Conservation (phyloP, 345 rosid species). For the Garcia nutans region DNA sequence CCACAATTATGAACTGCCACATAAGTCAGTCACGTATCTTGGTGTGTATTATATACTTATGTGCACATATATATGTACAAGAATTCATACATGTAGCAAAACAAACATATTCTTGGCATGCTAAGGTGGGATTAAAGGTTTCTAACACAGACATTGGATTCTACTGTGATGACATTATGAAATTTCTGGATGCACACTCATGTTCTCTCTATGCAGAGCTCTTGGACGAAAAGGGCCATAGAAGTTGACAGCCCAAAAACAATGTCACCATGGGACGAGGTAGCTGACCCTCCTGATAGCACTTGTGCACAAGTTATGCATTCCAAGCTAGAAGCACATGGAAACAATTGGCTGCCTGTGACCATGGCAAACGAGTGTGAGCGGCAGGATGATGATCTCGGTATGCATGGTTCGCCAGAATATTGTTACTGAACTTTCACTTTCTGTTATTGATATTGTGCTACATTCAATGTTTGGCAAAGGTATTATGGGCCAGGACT, state of each 20-base stretch:
- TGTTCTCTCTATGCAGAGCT: constrained; percentile 38
- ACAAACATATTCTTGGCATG: not conserved
- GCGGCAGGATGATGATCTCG: constrained; percentile 30
- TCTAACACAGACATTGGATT: not conserved
- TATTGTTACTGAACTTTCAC: not conserved
- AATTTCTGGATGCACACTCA: constrained; percentile 8
- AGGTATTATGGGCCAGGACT: constrained; percentile 34
- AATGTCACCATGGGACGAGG: constrained; percentile 28
- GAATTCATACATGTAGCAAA: not conserved
- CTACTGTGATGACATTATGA: not conserved
- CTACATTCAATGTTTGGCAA: constrained; percentile 28
- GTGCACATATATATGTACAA: not conserved
- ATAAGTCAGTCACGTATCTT: not conserved
- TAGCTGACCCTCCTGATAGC: constrained; percentile 38
- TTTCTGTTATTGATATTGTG: not conserved
- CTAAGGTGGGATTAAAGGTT: not conserved
- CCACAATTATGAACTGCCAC: not conserved
- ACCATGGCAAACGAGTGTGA: constrained; percentile 23
- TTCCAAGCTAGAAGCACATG: constrained; percentile 31
- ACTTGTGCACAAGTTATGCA: constrained; percentile 39
- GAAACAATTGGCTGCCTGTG: constrained; percentile 40
- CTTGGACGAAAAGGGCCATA: constrained; percentile 40
- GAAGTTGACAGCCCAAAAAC: constrained; percentile 43
- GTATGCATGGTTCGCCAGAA: constrained; percentile 21
- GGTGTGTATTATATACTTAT: not conserved